A percentile compares a stretch with the other conserved stretches of the same genome.
phyloP scores from a whole-genome alignment of 371 early-diverging fungal genomes.

The Catenaria anguillulae region DNA sequence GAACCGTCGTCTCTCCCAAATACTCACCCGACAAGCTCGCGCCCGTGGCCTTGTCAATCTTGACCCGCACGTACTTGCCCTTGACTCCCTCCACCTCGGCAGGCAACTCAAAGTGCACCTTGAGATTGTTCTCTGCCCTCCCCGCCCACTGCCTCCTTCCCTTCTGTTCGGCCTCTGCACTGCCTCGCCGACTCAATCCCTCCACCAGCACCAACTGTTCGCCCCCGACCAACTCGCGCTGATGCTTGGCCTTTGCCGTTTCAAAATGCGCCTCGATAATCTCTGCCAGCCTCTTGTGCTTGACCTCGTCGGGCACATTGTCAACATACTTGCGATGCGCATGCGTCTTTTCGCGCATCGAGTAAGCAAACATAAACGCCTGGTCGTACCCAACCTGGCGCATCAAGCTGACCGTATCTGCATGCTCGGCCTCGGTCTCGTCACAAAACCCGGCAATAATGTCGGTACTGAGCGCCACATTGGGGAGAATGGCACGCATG shows the following conservation, averaged over 20 bases:
- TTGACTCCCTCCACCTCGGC: conserved; percentile 9
- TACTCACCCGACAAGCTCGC: conserved; percentile 20
- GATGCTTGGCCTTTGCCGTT: conserved; percentile 36
- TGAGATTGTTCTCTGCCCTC: conserved; percentile 40
- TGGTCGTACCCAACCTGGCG: conserved; percentile 50
- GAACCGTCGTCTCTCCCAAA: not conserved
- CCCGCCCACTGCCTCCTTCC: conserved; percentile 32
- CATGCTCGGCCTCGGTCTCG: conserved; percentile 60
- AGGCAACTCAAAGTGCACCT: conserved; percentile 23
- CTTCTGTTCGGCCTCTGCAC: conserved; percentile 27
- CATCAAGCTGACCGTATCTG: conserved; percentile 52
- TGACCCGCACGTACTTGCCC: conserved; percentile 24
- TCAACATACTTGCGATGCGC: conserved; percentile 52
- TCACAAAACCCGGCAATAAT: conserved; percentile 67
- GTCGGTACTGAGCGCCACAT: conserved; percentile 57
- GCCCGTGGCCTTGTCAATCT: conserved; percentile 19
- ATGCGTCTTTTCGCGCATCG: conserved; percentile 60
- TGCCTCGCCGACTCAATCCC: conserved; percentile 14
- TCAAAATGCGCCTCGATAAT: conserved; percentile 49
- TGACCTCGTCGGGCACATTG: conserved; percentile 46
- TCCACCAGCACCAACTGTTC: conserved; percentile 50
- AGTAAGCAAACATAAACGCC: conserved; percentile 71
- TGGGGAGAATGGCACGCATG: conserved; percentile 47
- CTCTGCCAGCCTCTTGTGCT: conserved; percentile 42
- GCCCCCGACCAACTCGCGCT: conserved; percentile 28